phyloP scores from a whole-genome alignment of 2,329 filamentous ascomycete species.

The Plectosphaerella sp. region DNA sequence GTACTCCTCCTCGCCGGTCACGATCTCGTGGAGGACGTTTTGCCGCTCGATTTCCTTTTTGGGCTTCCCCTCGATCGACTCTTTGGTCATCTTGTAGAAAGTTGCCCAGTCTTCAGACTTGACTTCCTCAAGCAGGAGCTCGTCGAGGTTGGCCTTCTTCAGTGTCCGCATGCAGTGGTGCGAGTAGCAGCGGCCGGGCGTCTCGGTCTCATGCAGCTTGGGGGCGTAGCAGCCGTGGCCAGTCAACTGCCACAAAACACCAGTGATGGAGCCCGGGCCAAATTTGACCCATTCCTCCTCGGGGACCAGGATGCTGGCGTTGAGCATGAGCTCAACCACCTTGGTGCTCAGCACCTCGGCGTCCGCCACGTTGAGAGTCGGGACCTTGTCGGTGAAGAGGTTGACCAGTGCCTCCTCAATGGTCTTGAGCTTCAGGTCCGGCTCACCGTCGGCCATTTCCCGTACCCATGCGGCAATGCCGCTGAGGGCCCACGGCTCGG shows the following conservation, averaged over 20 bases:
- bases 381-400: slow-evolving; percentile 90
- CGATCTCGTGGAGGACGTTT: slow-evolving; percentile 92
- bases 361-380: slow-evolving; percentile 97
- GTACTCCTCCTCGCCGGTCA: slow-evolving; percentile 87
- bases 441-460: slow-evolving; percentile 85
- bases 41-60: slow-evolving; percentile 91
- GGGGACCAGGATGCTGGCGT: slow-evolving; percentile 69
- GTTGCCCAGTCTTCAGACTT: slow-evolving; percentile 82
- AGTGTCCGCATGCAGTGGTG: slow-evolving; percentile 90
- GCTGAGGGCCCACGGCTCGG: slow-evolving; percentile 90
- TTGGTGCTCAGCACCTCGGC: slow-evolving; percentile 79
- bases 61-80: slow-evolving; percentile 64
- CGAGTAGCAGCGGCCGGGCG: slow-evolving; percentile 80
- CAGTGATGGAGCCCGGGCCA: slow-evolving; percentile 72
- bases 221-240: slow-evolving; percentile 88
- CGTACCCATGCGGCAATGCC: slow-evolving; percentile 83
- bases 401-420: slow-evolving; percentile 84
- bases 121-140: slow-evolving; percentile 64
- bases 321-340: slow-evolving; percentile 77
- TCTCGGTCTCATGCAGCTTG: slow-evolving; percentile 68
- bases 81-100: slow-evolving; percentile 79
- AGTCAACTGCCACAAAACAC: slow-evolving; percentile 90
- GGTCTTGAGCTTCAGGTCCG: slow-evolving; percentile 77
- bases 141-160: slow-evolving; percentile 87
- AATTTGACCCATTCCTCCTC: slow-evolving; percentile 99